A percentile compares a stretch with the other conserved stretches of the same genome.
Evolutionary conservation across 2,329 filamentous ascomycete genomes (phyloP).

Genomic region (Pseudogymnoascus sp.): DNA sequence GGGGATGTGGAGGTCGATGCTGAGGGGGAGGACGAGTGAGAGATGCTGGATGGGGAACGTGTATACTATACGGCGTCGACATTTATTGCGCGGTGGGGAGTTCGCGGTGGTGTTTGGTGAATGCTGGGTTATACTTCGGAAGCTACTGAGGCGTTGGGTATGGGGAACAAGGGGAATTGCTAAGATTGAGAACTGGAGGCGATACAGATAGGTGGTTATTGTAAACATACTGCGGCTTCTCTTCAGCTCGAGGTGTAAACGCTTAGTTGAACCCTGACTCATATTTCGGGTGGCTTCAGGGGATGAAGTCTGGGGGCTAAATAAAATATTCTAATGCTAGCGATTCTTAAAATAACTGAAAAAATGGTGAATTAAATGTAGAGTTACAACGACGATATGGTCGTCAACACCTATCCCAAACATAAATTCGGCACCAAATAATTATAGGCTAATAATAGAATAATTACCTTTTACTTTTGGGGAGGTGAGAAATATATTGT

Average conservation of each 20-base stretch:
- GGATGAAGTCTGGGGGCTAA: background rate
- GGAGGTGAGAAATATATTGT: background rate
- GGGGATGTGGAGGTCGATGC: constrained; percentile 18
- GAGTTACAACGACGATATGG: background rate
- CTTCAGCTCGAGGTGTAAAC: background rate
- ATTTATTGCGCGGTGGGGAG: background rate
- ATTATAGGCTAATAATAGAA: background rate
- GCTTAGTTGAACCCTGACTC: background rate
- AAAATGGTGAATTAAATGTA: background rate
- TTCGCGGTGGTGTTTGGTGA: background rate
- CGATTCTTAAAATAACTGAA: background rate
- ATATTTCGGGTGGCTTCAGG: background rate
- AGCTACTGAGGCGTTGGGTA: background rate
- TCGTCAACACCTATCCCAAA: background rate
- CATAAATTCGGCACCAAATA: background rate
- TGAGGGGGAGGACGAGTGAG: constrained; percentile 21
- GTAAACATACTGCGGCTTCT: constrained; percentile 1
- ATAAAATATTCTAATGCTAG: background rate
- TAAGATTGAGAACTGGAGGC: background rate
- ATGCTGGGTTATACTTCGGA: background rate
- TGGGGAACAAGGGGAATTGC: background rate
- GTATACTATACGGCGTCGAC: constrained; percentile 7
- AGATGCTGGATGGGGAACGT: background rate
- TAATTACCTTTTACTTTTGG: background rate
- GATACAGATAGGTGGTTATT: background rate